Conservation (phyloP, 176 grass and related monocot species). For the Oryza glaberrima region DNA sequence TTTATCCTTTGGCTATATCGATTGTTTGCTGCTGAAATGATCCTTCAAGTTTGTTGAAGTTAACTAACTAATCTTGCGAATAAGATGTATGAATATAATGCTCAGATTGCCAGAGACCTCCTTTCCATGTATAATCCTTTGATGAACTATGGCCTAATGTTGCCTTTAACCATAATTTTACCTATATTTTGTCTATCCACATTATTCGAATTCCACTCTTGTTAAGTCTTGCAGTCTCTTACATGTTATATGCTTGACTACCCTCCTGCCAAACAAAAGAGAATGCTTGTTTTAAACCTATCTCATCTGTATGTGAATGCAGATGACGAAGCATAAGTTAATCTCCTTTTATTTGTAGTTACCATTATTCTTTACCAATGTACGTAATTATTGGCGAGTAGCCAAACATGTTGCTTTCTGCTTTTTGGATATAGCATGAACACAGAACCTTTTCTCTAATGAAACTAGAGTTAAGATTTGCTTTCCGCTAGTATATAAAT, state of each 20-base stretch:
- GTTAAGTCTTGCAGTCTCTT: neutral
- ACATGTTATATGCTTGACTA: neutral
- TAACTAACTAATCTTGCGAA: neutral
- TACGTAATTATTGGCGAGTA: conserved; percentile 2
- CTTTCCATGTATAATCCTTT: neutral
- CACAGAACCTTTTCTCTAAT: neutral
- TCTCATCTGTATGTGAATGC: neutral
- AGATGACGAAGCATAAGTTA: neutral
- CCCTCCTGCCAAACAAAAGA: neutral
- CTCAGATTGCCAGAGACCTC: neutral
- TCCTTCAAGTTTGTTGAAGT: neutral
- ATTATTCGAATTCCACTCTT: neutral
- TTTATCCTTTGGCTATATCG: neutral
- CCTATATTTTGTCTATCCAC: neutral
- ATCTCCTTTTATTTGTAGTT: neutral
- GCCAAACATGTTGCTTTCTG: conserved; percentile 20
- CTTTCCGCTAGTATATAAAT: neutral
- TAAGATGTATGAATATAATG: neutral
- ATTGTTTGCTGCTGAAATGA: neutral
- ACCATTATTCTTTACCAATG: neutral
- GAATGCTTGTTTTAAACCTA: neutral
- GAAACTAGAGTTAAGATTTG: neutral
- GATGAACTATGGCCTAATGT: neutral
- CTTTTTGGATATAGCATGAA: neutral
- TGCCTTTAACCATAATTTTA: neutral